phyloP scores from a whole-genome alignment of 192 early-diverging fungal genomes.

The Bifiguratus adelaidae region DNA sequence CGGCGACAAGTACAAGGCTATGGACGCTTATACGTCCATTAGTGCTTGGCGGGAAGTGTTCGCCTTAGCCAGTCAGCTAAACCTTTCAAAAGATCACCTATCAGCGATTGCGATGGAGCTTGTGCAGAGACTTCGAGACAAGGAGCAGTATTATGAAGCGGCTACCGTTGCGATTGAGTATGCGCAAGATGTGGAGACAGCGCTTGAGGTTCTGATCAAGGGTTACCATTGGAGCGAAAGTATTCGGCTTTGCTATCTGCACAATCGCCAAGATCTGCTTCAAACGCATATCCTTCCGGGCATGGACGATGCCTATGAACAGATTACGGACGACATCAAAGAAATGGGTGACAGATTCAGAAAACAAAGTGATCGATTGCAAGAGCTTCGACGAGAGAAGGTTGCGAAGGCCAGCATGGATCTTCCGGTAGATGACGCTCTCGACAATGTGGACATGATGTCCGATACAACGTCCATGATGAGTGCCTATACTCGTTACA shows the following conservation, averaged over 20 bases:
- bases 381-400: slow-evolving; percentile 44
- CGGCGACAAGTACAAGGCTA: slow-evolving; percentile 39
- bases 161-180: slow-evolving; percentile 66
- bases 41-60: slow-evolving; percentile 58
- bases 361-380: slow-evolving; percentile 45
- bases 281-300: slow-evolving; percentile 67
- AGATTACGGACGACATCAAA: slow-evolving; percentile 50
- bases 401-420: slow-evolving; percentile 6
- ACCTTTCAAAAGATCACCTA: slow-evolving; percentile 29
- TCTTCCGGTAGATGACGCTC: slow-evolving; percentile 32
- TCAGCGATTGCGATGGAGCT: slow-evolving; percentile 40
- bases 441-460: slow-evolving; percentile 90
- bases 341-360: slow-evolving; percentile 51
- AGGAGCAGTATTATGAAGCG: slow-evolving; percentile 53
- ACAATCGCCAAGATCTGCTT: slow-evolving; percentile 57
- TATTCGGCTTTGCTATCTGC: slow-evolving; percentile 45
- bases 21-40: slow-evolving; percentile 43
- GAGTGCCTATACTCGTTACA: slow-evolving; percentile 75
- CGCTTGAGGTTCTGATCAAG: slow-evolving; percentile 54
- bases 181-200: slow-evolving; percentile 54
- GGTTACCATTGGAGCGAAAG: slow-evolving; percentile 74
- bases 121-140: slow-evolving; percentile 38
- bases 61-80: slow-evolving; percentile 44
- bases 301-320: slow-evolving; percentile 34
- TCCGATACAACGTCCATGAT: slow-evolving; percentile 94